Evolutionary conservation across 2,329 filamentous ascomycete species (phyloP), one percentile per base, ranked within the genome.

Genomic region (Aureobasidium mangrovei): DNA sequence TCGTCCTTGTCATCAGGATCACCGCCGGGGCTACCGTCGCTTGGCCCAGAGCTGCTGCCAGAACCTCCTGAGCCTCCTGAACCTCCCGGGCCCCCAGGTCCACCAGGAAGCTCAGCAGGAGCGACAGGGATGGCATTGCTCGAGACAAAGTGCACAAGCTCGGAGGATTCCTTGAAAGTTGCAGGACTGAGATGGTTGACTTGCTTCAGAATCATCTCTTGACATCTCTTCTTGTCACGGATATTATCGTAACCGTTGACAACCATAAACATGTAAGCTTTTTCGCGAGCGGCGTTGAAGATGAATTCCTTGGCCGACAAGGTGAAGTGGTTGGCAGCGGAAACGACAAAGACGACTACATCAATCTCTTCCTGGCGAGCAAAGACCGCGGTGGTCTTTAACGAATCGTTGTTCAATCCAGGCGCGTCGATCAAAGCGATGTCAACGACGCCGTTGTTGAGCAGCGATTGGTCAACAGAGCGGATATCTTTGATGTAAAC

Each of bases 241-340:
- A 98, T 97, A 58, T 86, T 86, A 70, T 98, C 93, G 64, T 90
- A 98, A 18, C 91, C 91, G 67, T 98, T 98, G 61, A 98, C 93
- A 10, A 98, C 93, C 70, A 98, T 95, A 69, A 98, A 98, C 59
- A 98, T 91, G 67, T 98, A 98, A 0, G 93, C 91, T 72, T 98
- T 98, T 66, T 98, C 93, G 39, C 91, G 83, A 0, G 93, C 93
- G 1, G 93, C 93, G 48, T 91, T 91, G 77, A 88, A 87, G 58
- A 98, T 95, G 65, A 98, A 98, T 64, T 98, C 93, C 70, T 88
- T 94, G n/a, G 93, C 91, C 0, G 93, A 95, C 53, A 95, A 83
- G 0, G 93, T 98, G 67, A 98, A 97, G 70, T 98, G 93, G 61
- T 98, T 98, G 28, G 91, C 90, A 2, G 93, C 93, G 8, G 91